Evolutionary conservation across 805 yeast species (phyloP).

Genomic region (Metschnikowia lochheadii): DNA sequence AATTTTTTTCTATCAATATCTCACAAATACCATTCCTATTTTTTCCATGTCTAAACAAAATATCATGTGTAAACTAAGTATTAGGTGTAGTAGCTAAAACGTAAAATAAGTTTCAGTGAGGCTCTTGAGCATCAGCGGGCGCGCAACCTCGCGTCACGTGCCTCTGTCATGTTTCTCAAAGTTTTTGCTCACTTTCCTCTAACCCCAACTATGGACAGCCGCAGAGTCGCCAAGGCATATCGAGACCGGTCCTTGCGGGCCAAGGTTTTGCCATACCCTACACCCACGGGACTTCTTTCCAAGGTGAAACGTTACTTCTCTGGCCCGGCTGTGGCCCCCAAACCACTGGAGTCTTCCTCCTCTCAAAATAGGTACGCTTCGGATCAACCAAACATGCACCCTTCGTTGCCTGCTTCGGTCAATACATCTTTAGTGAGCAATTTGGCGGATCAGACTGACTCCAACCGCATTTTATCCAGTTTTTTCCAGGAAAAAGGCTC

Average conservation of each 20-base stretch:
- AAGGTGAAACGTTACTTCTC: conserved; percentile 26
- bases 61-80: no score
- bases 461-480: conserved; percentile 58
- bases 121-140: neutral
- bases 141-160: conserved; percentile 5
- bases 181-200: conserved; percentile 3
- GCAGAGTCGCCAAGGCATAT: conserved; percentile 29
- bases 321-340: conserved; percentile 6
- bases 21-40: no score
- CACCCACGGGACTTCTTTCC: conserved; percentile 23
- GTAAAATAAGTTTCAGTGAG: no score
- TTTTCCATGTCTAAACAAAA: no score
- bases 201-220: conserved; percentile 29
- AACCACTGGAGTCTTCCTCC: neutral
- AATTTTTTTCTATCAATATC: no score
- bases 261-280: conserved; percentile 21
- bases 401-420: conserved; percentile 3
- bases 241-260: conserved; percentile 21
- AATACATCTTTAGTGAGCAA: conserved; percentile 6
- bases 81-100: no score
- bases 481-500: conserved; percentile 76
- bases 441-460: conserved; percentile 14
- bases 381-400: neutral
- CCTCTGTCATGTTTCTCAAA: conserved; percentile 3
- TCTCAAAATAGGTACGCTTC: neutral